Evolutionary conservation across 768 basidiomycete genomes (phyloP).

Genomic region (Floccularia luteovirens): DNA sequence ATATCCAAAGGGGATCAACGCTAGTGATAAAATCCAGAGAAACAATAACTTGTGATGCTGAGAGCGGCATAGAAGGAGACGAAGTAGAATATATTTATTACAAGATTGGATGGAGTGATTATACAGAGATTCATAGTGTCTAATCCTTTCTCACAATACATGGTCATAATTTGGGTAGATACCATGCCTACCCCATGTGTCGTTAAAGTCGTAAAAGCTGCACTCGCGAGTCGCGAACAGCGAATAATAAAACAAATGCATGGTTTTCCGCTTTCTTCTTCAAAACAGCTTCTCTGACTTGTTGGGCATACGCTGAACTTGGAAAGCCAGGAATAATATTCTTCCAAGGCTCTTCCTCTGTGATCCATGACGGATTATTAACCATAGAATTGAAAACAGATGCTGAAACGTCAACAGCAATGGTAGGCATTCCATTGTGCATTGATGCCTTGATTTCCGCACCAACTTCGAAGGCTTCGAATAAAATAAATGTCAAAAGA

Average conservation of each 20-base stretch:
- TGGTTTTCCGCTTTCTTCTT: slow-evolving; percentile 61
- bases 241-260: slow-evolving; percentile 54
- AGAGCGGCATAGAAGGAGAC: slow-evolving; percentile 24
- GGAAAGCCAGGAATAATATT: slow-evolving; percentile 47
- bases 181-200: no score
- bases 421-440: slow-evolving; percentile 51
- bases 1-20: slow-evolving; percentile 10
- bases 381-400: slow-evolving; percentile 57
- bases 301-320: slow-evolving; percentile 51
- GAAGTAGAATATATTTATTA: slow-evolving; percentile 69
- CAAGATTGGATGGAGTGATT: slow-evolving; percentile 66
- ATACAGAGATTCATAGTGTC: no score
- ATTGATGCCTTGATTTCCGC: slow-evolving; percentile 51
- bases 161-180: no score
- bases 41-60: slow-evolving; percentile 46
- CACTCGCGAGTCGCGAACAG: slow-evolving; percentile 61
- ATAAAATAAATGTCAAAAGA: neutral
- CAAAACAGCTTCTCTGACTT: slow-evolving; percentile 58
- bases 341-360: slow-evolving; percentile 74
- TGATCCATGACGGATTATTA: slow-evolving; percentile 53
- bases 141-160: no score
- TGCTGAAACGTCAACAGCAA: slow-evolving; percentile 66
- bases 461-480: slow-evolving; percentile 58
- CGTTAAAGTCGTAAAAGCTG: slow-evolving; percentile 45
- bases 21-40: slow-evolving; percentile 50